Evolutionary conservation across 1,284 basidiomycete species (phyloP), one percentile per base, ranked within the genome.

Genomic region (Ceratobasidium sp.): DNA sequence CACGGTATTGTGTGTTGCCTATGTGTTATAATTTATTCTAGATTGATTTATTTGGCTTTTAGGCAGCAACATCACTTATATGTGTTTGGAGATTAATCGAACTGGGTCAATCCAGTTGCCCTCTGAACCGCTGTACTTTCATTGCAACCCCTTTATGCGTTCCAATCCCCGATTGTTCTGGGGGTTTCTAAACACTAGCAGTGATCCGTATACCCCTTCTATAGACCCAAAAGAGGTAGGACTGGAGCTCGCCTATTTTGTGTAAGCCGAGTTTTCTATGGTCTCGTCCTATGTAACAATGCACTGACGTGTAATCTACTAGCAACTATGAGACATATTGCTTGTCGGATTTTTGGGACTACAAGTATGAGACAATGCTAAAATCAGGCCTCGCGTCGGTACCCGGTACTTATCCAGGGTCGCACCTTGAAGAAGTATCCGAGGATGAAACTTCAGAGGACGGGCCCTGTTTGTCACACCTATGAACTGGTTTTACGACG

Each of bases 311-410:
- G n/a, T 9, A 42, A 4, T 7, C 10, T n/a, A 48, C 17, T 48
- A n/a, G n/a, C n/a, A 17, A 40, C 7, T 62, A 40, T 38, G 52
- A 62, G 6, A 42, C n/a, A 5, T 20, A 40, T 1, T n/a, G 61
- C 61, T 62, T 62, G 15, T 62, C 38, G 38, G 33, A 62, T 20
- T 40, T 61, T 4, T 61, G 57, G 54, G 54, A 56, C 9, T 56
- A 23, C 26, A 61, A 61, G 28, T 38, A 61, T 33, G 28, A 33
- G 4, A 26, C 6, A 38, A 61, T 61, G 23, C 26, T 61, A 17
- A 23, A 61, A 10, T 26, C 23, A 10, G 57, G 33, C 4, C 13
- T 61, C 9, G 57, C 23, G 26, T 61, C 57, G 33, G 33, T 61
- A 15, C 28, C 57, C 17, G 28, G 57, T 6, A 61, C 12, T 28